Evolutionary conservation across 352 stramenopile species (phyloP).

Genomic region (Aphanomyces euteiches): DNA sequence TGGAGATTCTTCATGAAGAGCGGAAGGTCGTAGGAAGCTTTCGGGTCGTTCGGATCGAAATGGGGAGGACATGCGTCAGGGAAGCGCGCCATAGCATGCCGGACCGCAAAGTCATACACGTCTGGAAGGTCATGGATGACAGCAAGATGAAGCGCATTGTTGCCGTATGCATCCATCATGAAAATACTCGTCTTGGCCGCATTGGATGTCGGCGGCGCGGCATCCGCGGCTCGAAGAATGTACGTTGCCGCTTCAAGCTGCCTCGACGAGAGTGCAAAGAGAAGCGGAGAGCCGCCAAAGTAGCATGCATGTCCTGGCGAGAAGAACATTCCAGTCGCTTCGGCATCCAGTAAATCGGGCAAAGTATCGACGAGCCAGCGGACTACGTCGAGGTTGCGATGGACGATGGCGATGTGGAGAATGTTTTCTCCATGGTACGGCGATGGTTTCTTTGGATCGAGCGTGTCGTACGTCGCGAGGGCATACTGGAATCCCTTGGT

Average conservation of each 20-base stretch:
- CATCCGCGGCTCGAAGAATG: conserved; percentile 39
- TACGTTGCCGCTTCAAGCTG: conserved; percentile 45
- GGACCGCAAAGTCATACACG: conserved; percentile 57
- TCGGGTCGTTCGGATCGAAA: background rate
- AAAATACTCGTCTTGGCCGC: conserved; percentile 42
- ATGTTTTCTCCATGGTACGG: conserved; percentile 63
- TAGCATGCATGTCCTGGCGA: conserved; percentile 49
- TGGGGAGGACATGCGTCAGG: conserved; percentile 6
- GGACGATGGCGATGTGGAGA: conserved; percentile 63
- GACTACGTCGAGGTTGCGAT: conserved; percentile 40
- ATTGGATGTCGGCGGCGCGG: background rate
- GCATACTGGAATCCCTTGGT: conserved; percentile 23
- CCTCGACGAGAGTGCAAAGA: conserved; percentile 57
- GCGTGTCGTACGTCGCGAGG: conserved; percentile 37
- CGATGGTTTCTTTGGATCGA: conserved; percentile 37
- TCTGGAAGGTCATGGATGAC: conserved; percentile 54
- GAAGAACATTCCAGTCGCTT: conserved; percentile 55
- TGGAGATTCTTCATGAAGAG: conserved; percentile 25
- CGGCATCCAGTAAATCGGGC: conserved; percentile 43
- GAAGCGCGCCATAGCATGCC: conserved; percentile 41
- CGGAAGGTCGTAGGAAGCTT: conserved; percentile 13
- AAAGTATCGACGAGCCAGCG: conserved; percentile 42
- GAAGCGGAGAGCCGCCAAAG: conserved; percentile 52
- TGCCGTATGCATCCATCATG: conserved; percentile 51
- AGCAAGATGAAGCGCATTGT: conserved; percentile 57